Conservation (phyloP, 106 monocot species). For the Triglochin maritima region DNA sequence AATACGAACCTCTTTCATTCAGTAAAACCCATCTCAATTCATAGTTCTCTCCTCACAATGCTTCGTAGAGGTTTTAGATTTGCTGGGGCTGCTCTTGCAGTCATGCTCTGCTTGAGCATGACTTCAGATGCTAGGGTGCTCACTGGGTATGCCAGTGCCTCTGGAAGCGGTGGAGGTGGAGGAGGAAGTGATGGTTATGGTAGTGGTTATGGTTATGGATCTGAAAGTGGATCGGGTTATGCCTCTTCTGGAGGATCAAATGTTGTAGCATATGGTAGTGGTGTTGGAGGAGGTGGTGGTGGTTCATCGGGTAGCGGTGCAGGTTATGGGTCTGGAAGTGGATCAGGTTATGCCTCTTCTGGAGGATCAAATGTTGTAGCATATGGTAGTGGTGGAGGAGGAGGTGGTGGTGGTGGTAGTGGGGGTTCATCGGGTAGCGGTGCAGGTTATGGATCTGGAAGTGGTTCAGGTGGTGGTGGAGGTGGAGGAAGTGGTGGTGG, state of each 20-base stretch:
- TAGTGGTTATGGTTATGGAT: no score
- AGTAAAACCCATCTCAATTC: not conserved
- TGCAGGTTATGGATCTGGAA: no score
- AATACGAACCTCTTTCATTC: not conserved
- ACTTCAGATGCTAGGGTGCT: slow-evolving; percentile 4
- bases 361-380: no score
- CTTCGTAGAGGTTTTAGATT: not conserved
- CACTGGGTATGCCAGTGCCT: not conserved
- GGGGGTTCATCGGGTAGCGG: no score
- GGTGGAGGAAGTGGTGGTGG: no score
- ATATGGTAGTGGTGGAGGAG: slow-evolving; percentile 2
- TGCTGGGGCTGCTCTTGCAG: slow-evolving; percentile 3
- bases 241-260: not conserved
- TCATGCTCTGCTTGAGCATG: slow-evolving; percentile 5
- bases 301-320: no score
- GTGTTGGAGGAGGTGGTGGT: slow-evolving; percentile 1
- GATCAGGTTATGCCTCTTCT: no score
- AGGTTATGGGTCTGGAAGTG: no score
- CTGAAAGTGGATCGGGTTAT: no score
- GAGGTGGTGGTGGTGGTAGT: slow-evolving; percentile 1
- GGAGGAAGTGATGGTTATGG: not conserved
- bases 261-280: not conserved
- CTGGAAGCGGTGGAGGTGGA: not conserved
- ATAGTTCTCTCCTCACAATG: not conserved
- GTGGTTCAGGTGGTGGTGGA: not conserved